Conservation (phyloP, 2,329 filamentous ascomycete species). For the Talaromyces sp. region DNA sequence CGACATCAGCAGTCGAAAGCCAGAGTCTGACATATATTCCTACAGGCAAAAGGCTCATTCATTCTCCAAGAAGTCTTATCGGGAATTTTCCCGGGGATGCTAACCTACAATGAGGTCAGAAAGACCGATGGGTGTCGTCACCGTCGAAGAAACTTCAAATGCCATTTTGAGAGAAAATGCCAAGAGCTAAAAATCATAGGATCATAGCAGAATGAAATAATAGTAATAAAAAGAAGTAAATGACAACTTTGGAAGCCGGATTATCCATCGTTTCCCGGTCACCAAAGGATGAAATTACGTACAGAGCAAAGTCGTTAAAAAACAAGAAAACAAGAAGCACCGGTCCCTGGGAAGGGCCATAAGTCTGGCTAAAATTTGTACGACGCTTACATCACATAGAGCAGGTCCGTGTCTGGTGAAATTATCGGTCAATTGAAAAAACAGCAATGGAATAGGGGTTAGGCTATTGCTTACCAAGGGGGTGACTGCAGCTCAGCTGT, state of each 20-base stretch:
- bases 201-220: background rate
- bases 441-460: constrained; percentile 2
- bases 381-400: constrained; percentile 65
- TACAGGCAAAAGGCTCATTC: too few relatives aligned
- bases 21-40: too few relatives aligned
- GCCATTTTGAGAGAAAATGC: background rate
- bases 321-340: constrained; percentile 19
- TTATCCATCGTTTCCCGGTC: constrained; percentile 15
- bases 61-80: background rate
- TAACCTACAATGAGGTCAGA: constrained; percentile 21
- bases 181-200: background rate
- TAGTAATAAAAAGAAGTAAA: constrained; percentile 13
- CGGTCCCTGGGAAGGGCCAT: background rate
- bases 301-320: constrained; percentile 22
- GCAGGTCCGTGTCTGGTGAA: constrained; percentile 63
- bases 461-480: constrained; percentile 69
- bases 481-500: constrained; percentile 94
- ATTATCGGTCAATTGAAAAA: constrained; percentile 18
- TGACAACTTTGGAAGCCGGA: constrained; percentile 15
- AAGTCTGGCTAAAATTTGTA: background rate
- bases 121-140: constrained; percentile 11
- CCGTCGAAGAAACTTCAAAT: background rate
- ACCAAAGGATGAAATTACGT: constrained; percentile 23
- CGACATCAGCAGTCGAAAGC: too few relatives aligned
- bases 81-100: background rate